phyloP scores from a whole-genome alignment of 129 eudicot genomes.

The Helianthus tuberosus region DNA sequence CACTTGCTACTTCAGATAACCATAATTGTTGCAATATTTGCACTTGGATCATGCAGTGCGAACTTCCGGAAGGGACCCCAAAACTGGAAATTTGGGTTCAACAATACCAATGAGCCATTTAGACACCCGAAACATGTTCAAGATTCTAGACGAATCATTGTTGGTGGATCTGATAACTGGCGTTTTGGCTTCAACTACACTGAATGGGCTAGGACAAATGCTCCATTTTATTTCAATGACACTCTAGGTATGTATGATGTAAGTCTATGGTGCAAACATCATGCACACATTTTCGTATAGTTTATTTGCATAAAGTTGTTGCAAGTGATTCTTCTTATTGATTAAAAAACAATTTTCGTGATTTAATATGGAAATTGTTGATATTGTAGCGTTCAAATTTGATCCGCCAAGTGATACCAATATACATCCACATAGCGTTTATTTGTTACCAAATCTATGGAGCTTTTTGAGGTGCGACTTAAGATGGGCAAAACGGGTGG shows the following conservation, averaged over 20 bases:
- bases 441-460: constrained; percentile 55
- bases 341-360: neutral
- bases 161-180: constrained; percentile 65
- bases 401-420: constrained; percentile 55
- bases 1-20: constrained; percentile 9
- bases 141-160: constrained; percentile 37
- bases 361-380: neutral
- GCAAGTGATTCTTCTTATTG: no score
- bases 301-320: no score
- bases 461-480: constrained; percentile 64
- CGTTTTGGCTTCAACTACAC: constrained; percentile 65
- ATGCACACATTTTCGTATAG: no score
- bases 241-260: constrained; percentile 46
- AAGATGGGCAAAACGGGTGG: constrained; percentile 51
- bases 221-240: constrained; percentile 61
- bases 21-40: constrained; percentile 1
- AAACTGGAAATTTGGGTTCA: constrained; percentile 4
- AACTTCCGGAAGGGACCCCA: constrained; percentile 7
- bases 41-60: constrained; percentile 29
- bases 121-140: constrained; percentile 29
- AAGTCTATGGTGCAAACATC: no score
- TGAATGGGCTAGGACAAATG: constrained; percentile 57
- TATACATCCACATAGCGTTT: constrained; percentile 60
- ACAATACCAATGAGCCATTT: constrained; percentile 34
- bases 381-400: constrained; percentile 59